Percentiles rank a stretch among this genome's conserved stretches.
Conservation (phyloP, 306 rosid genomes). For the Inga oerstediana region DNA sequence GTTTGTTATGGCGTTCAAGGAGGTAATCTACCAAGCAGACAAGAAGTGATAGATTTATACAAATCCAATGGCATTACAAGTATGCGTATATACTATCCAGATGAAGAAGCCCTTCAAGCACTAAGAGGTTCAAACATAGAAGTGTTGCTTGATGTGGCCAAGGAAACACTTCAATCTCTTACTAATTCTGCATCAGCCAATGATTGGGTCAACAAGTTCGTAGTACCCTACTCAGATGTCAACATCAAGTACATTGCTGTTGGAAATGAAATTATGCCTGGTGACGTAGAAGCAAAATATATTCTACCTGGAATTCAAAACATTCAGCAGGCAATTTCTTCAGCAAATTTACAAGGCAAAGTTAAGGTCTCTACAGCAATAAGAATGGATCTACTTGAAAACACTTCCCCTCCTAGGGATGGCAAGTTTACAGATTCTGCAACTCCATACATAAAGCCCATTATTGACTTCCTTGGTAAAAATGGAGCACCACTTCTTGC, state of each 20-base stretch:
- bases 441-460: slow-evolving; percentile 39
- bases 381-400: slow-evolving; percentile 23
- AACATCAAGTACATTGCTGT: slow-evolving; percentile 48
- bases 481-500: slow-evolving; percentile 69
- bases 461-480: slow-evolving; percentile 36
- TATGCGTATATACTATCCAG: not conserved
- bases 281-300: slow-evolving; percentile 18
- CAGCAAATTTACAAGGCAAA: slow-evolving; percentile 47
- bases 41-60: not conserved
- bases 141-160: not conserved
- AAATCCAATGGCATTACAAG: not conserved
- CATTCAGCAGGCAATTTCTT: slow-evolving; percentile 40
- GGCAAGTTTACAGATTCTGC: slow-evolving; percentile 40
- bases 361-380: slow-evolving; percentile 72
- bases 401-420: slow-evolving; percentile 47
- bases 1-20: slow-evolving; percentile 9
- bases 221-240: slow-evolving; percentile 41
- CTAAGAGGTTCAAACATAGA: not conserved
- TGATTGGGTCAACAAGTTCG: slow-evolving; percentile 25
- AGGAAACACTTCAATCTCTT: not conserved
- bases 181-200: not conserved
- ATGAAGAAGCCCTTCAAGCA: not conserved
- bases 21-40: not conserved
- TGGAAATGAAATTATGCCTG: slow-evolving; percentile 53
- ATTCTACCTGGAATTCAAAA: slow-evolving; percentile 42